Evolutionary conservation across 139 green algal species (phyloP).

Genomic region (Volvox africanus): DNA sequence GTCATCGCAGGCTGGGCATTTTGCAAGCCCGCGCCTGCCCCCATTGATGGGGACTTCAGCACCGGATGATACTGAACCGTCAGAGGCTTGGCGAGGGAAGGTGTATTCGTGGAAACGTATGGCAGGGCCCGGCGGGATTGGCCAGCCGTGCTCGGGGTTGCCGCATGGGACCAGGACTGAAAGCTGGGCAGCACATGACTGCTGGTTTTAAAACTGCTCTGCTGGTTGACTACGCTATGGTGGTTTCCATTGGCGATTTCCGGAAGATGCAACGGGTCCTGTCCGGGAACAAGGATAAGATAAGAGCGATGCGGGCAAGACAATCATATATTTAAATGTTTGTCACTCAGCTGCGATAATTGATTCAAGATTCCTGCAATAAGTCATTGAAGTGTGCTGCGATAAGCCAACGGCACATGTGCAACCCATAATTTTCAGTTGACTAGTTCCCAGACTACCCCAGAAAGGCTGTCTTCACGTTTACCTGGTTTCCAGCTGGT

Average conservation of each 20-base stretch:
- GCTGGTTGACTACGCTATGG: background rate
- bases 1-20: background rate
- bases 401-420: no score
- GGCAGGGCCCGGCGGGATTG: constrained; percentile 9
- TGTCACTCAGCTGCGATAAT: no score
- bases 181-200: background rate
- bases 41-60: background rate
- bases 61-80: constrained; percentile 46
- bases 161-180: background rate
- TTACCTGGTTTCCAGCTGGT: background rate
- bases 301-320: background rate
- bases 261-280: constrained; percentile 15
- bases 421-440: no score
- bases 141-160: background rate
- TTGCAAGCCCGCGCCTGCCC: background rate
- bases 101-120: constrained; percentile 22
- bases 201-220: background rate
- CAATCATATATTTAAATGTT: no score
- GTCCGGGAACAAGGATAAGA: background rate
- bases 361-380: no score
- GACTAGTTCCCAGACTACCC: no score
- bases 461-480: no score
- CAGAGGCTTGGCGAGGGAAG: constrained; percentile 26
- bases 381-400: no score
- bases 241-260: background rate